Percentiles rank a stretch among this genome's conserved stretches.
Evolutionary conservation across 2,329 filamentous ascomycete species (phyloP).

Genomic region (Epichloe amarillans): DNA sequence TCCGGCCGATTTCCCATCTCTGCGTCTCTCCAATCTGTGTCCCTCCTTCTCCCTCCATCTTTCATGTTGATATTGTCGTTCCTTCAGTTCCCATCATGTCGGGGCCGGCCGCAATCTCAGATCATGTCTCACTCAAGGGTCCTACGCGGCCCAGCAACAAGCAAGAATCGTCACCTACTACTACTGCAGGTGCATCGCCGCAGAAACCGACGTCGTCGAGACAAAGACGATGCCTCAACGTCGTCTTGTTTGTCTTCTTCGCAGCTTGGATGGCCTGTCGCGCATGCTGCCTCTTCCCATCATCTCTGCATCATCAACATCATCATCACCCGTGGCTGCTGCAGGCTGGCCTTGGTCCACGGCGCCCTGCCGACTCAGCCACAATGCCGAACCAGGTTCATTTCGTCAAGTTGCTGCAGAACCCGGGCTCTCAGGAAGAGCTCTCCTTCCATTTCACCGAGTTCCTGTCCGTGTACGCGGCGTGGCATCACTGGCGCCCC

Average conservation of each 20-base stretch:
- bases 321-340: not conserved
- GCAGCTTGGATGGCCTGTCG: not conserved
- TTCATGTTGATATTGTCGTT: not conserved
- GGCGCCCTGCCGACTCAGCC: not conserved
- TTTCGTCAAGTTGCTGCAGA: not conserved
- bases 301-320: not conserved
- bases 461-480: slow-evolving; percentile 1
- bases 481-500: slow-evolving; percentile 3
- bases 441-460: slow-evolving; percentile 2
- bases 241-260: not conserved
- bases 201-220: not conserved
- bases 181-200: not conserved
- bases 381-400: slow-evolving; percentile 2
- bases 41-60: not conserved
- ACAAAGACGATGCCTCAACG: not conserved
- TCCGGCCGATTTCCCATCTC: no score
- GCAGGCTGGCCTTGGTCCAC: not conserved
- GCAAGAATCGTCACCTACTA: not conserved
- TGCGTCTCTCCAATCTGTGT: no score
- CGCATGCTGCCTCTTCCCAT: not conserved
- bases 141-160: not conserved
- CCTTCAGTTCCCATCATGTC: not conserved
- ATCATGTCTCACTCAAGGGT: not conserved
- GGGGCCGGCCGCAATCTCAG: not conserved
- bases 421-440: not conserved